A percentile compares a stretch with the other conserved stretches of the same genome.
These are phyloP conservation scores for Mentha longifolia DNA, from an alignment of 257 asterid species.

Conservation along the genomic window DNA sequence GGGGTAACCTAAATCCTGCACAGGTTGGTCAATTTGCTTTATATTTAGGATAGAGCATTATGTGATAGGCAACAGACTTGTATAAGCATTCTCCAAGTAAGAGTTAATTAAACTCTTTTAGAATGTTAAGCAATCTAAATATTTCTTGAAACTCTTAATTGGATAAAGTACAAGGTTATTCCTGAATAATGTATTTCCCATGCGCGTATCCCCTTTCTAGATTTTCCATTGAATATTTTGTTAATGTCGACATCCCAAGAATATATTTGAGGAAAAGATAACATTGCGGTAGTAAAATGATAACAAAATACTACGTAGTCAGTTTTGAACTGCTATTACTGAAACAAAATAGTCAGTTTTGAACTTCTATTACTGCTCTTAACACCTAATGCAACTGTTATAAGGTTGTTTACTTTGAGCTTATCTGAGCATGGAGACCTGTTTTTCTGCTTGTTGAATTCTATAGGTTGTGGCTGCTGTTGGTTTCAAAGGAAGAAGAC, in stretches of 20 bases:
- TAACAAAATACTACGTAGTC: too few relatives aligned
- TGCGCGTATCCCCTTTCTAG: too few relatives aligned
- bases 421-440: constrained; percentile 11
- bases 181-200: too few relatives aligned
- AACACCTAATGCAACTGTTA: neutral
- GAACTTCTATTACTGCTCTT: neutral
- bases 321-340: neutral
- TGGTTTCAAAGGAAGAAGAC: constrained; percentile 79
- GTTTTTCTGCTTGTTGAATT: constrained; percentile 26
- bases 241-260: too few relatives aligned
- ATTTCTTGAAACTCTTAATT: too few relatives aligned
- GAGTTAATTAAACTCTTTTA: neutral
- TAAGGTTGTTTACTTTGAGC: constrained; percentile 27
- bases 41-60: constrained; percentile 10
- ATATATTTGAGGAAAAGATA: too few relatives aligned
- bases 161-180: too few relatives aligned
- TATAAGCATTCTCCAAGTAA: constrained; percentile 19
- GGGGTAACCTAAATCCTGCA: constrained; percentile 85
- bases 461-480: constrained; percentile 95
- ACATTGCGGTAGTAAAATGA: too few relatives aligned
- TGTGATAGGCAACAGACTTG: constrained; percentile 6
- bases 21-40: constrained; percentile 64
- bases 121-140: constrained; percentile 16
- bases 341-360: too few relatives aligned
- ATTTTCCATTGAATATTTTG: too few relatives aligned